Evolutionary conservation across 2,329 filamentous ascomycete genomes (phyloP).

Genomic region (Alternaria rosae): DNA sequence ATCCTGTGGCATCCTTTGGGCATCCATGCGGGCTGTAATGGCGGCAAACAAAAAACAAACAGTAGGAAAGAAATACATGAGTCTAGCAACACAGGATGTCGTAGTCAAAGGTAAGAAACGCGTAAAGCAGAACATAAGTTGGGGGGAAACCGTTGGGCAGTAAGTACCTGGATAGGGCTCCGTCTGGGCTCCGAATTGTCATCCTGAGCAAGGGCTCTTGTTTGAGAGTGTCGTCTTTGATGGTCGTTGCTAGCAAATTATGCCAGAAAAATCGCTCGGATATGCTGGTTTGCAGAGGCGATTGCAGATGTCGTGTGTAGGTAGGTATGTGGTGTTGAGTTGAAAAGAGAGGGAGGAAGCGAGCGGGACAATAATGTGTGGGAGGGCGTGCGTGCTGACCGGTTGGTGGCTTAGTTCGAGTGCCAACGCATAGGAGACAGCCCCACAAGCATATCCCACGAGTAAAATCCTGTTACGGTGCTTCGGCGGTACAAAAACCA

Average conservation of each 20-base stretch:
- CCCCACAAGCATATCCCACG: slow-evolving; percentile 41
- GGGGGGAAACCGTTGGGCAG: slow-evolving; percentile 49
- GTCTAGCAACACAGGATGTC: slow-evolving; percentile 33
- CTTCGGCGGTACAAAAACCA: slow-evolving; percentile 40
- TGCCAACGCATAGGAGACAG: slow-evolving; percentile 49
- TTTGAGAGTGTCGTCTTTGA: slow-evolving; percentile 27
- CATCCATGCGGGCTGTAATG: slow-evolving; percentile 40
- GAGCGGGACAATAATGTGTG: slow-evolving; percentile 36
- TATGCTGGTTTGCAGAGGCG: slow-evolving; percentile 22
- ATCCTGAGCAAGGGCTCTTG: slow-evolving; percentile 53
- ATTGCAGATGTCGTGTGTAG: slow-evolving; percentile 23
- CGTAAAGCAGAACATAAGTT: slow-evolving; percentile 33
- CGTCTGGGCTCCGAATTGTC: slow-evolving; percentile 54
- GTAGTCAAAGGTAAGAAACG: slow-evolving; percentile 18
- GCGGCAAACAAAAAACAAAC: slow-evolving; percentile 35
- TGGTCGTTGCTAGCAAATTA: slow-evolving; percentile 21
- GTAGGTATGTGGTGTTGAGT: slow-evolving; percentile 24
- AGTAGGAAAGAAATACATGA: slow-evolving; percentile 38
- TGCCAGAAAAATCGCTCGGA: slow-evolving; percentile 21
- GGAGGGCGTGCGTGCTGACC: slow-evolving; percentile 39
- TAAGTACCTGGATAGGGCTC: slow-evolving; percentile 54
- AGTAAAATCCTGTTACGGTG: slow-evolving; percentile 32
- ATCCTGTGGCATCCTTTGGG: slow-evolving; percentile 35
- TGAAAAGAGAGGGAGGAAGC: slow-evolving; percentile 38
- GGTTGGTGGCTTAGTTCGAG: slow-evolving; percentile 41